Conservation (phyloP, 163 green algal species). For the Prototheca wickerhamii region DNA sequence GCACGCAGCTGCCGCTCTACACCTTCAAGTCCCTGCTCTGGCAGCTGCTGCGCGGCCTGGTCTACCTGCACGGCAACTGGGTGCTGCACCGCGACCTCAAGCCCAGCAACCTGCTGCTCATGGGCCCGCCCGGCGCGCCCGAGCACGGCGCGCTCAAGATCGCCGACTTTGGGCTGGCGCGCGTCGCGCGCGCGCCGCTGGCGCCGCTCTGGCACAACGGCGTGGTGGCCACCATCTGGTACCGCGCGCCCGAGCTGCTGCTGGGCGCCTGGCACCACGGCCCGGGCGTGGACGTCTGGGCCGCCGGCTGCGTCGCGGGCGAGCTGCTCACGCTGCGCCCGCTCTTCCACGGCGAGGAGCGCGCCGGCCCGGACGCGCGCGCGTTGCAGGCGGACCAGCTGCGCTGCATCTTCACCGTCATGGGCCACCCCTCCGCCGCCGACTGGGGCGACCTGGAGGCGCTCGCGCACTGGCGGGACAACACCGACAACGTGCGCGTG, state of each 20-base stretch:
- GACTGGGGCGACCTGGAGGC: conserved; percentile 43
- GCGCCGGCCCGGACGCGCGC: background rate
- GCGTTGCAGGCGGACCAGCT: conserved; percentile 61
- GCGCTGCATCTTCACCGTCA: conserved; percentile 47
- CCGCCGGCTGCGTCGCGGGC: conserved; percentile 28
- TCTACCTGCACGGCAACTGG: conserved; percentile 87
- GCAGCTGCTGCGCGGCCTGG: conserved; percentile 74
- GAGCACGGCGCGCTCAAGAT: conserved; percentile 14
- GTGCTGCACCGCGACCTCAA: conserved; percentile 91
- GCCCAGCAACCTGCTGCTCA: conserved; percentile 89
- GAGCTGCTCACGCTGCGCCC: conserved; percentile 26
- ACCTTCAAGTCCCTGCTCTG: conserved; percentile 56
- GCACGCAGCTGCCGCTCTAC: conserved; percentile 47
- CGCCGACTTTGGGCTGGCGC: conserved; percentile 30
- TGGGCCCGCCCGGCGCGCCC: background rate
- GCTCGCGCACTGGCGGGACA: conserved; percentile 50
- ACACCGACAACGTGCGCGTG: conserved; percentile 47
- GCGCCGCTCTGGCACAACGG: conserved; percentile 67
- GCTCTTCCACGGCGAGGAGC: conserved; percentile 17
- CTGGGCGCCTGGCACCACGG: conserved; percentile 46
- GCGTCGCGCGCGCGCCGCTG: conserved; percentile 56
- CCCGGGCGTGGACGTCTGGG: conserved; percentile 29
- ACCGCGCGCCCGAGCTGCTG: conserved; percentile 52
- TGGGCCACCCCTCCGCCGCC: conserved; percentile 45
- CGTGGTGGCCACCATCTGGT: conserved; percentile 74